Evolutionary conservation across 2,329 filamentous ascomycete genomes (phyloP).

Genomic region (Laburnicola sp.): DNA sequence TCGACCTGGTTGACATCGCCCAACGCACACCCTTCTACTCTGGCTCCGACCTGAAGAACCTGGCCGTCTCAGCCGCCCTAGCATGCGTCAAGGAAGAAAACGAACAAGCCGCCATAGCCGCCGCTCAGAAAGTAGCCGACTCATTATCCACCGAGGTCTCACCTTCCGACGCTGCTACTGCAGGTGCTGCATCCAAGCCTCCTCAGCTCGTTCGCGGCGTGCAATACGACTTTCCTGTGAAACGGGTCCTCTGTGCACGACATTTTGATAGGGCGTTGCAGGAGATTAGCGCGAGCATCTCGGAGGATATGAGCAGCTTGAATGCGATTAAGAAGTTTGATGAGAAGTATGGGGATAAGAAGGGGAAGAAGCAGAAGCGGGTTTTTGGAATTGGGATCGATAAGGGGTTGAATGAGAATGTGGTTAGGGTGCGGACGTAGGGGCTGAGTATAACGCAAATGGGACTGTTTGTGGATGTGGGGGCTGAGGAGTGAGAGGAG

Average conservation of each 20-base stretch:
- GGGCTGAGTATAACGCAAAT: no score
- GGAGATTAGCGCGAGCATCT: constrained; percentile 90
- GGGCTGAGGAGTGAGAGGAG: no score
- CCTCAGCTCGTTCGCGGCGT: constrained; percentile 31
- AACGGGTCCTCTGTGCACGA: constrained; percentile 63
- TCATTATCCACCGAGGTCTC: constrained; percentile 4
- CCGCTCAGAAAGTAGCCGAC: constrained; percentile 17
- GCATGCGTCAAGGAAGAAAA: constrained; percentile 77
- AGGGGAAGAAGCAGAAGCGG: constrained; percentile 64
- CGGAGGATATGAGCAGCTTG: constrained; percentile 87
- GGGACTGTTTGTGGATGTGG: no score
- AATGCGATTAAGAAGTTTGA: constrained; percentile 92
- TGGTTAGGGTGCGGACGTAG: constrained; percentile 36
- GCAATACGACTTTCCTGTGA: constrained; percentile 66
- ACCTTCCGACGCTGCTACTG: neutral
- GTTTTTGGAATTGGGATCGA: constrained; percentile 55
- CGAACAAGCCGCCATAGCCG: constrained; percentile 41
- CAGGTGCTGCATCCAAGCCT: neutral
- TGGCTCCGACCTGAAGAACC: constrained; percentile 80
- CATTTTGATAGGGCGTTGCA: constrained; percentile 87
- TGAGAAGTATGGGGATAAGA: constrained; percentile 86
- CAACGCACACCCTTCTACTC: constrained; percentile 75
- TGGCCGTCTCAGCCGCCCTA: constrained; percentile 78
- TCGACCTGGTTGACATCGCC: constrained; percentile 66
- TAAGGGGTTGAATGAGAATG: constrained; percentile 33